Evolutionary conservation across 2,329 filamentous ascomycete genomes (phyloP).

Genomic region (Emmonsiellopsis sp.): DNA sequence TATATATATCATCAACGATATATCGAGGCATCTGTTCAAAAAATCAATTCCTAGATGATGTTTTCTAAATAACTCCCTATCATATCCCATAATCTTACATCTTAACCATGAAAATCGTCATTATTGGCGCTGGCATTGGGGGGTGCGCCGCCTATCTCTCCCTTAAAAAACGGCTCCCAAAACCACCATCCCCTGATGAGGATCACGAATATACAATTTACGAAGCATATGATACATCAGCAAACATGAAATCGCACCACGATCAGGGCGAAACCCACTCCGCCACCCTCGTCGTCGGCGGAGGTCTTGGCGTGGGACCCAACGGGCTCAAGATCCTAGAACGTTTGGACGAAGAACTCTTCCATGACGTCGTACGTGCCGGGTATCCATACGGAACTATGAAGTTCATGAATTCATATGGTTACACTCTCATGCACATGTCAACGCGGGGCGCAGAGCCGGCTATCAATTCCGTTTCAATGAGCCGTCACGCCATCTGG

Average conservation of each 20-base stretch:
- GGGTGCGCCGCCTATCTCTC: conserved; percentile 32
- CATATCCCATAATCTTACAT: too few relatives aligned
- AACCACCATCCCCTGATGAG: conserved; percentile 7
- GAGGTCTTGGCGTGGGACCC: conserved; percentile 29
- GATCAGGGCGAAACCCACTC: conserved; percentile 19
- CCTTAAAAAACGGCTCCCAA: conserved; percentile 31
- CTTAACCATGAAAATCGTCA: conserved; percentile 32
- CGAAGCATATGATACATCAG: conserved; percentile 30
- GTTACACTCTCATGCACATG: conserved; percentile 23
- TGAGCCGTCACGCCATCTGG: conserved; percentile 33
- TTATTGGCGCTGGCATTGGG: conserved; percentile 36
- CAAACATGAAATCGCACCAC: conserved; percentile 14
- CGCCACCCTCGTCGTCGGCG: conserved; percentile 28
- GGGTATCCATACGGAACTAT: conserved; percentile 27
- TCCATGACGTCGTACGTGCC: conserved; percentile 22
- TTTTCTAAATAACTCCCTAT: too few relatives aligned
- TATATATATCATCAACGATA: too few relatives aligned
- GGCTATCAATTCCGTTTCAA: conserved; percentile 25
- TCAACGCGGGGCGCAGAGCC: conserved; percentile 10
- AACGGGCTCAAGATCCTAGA: conserved; percentile 33
- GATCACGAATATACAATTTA: conserved; percentile 30
- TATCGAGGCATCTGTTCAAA: too few relatives aligned
- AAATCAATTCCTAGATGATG: too few relatives aligned
- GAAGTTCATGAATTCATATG: conserved; percentile 27
- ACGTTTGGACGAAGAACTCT: conserved; percentile 27